Evolutionary conservation across 2,329 filamentous ascomycete genomes (phyloP).

Genomic region (Nothophoma quercina): DNA sequence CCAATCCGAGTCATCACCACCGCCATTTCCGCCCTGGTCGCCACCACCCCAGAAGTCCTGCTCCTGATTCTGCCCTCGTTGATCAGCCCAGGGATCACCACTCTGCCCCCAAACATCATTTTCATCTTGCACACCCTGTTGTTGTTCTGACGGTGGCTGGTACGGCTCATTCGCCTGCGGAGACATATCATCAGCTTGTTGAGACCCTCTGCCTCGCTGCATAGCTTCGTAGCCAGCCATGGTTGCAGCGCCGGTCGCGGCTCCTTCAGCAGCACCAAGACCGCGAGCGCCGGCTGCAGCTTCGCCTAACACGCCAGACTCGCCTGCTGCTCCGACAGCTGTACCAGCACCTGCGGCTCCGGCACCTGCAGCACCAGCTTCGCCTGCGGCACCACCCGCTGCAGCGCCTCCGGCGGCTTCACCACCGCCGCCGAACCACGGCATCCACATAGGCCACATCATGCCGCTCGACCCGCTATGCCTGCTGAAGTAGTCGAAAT

Average conservation of each 20-base stretch:
- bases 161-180: slow-evolving; percentile 37
- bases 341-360: slow-evolving; percentile 43
- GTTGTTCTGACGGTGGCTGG: slow-evolving; percentile 28
- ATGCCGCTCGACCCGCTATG: slow-evolving; percentile 60
- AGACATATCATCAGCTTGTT: slow-evolving; percentile 35
- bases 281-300: slow-evolving; percentile 55
- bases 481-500: slow-evolving; percentile 73
- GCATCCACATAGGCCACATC: slow-evolving; percentile 60
- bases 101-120: slow-evolving; percentile 41
- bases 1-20: slow-evolving; percentile 36
- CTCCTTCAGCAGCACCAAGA: slow-evolving; percentile 53
- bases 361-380: slow-evolving; percentile 45
- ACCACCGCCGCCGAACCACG: slow-evolving; percentile 51
- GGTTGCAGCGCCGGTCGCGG: slow-evolving; percentile 61
- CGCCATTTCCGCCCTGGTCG: slow-evolving; percentile 43
- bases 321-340: slow-evolving; percentile 51
- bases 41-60: slow-evolving; percentile 42
- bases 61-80: slow-evolving; percentile 19
- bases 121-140: slow-evolving; percentile 24
- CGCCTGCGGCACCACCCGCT: slow-evolving; percentile 50
- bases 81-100: slow-evolving; percentile 36
- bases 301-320: slow-evolving; percentile 55
- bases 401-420: slow-evolving; percentile 49
- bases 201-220: slow-evolving; percentile 57
- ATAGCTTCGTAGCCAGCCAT: slow-evolving; percentile 71